Evolutionary conservation across 768 basidiomycete genomes (phyloP).

Genomic region (Strobilomyces dryophilus): DNA sequence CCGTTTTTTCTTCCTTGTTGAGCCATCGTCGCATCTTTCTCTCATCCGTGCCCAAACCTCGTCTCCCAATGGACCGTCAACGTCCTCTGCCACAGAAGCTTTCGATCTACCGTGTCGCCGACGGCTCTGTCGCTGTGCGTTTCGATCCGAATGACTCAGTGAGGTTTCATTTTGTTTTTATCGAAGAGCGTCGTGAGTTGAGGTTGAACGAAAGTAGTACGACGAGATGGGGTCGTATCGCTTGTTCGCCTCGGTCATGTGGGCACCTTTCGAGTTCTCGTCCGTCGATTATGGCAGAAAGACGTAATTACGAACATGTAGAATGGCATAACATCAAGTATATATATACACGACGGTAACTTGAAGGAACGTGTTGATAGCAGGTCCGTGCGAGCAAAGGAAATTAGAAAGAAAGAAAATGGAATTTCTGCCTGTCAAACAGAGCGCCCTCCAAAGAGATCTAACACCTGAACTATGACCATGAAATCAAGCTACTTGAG

Average conservation of each 20-base stretch:
- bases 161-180: no score
- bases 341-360: not conserved
- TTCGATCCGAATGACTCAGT: not conserved
- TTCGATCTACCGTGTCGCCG: not conserved
- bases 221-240: no score
- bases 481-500: not conserved
- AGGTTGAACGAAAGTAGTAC: no score
- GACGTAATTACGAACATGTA: not conserved
- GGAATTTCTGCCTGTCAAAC: not conserved
- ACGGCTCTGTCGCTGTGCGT: not conserved
- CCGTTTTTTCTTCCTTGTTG: no score
- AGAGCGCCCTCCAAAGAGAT: not conserved
- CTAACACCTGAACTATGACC: not conserved
- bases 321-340: not conserved
- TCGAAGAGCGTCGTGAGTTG: no score
- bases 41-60: not conserved
- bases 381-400: not conserved
- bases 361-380: not conserved
- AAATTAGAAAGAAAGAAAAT: not conserved
- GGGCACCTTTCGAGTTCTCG: no score
- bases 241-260: no score
- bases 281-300: not conserved
- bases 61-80: not conserved
- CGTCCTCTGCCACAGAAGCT: not conserved
- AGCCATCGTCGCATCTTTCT: not conserved